Evolutionary conservation across 352 stramenopile species (phyloP).

Genomic region (Globisporangium solare): DNA sequence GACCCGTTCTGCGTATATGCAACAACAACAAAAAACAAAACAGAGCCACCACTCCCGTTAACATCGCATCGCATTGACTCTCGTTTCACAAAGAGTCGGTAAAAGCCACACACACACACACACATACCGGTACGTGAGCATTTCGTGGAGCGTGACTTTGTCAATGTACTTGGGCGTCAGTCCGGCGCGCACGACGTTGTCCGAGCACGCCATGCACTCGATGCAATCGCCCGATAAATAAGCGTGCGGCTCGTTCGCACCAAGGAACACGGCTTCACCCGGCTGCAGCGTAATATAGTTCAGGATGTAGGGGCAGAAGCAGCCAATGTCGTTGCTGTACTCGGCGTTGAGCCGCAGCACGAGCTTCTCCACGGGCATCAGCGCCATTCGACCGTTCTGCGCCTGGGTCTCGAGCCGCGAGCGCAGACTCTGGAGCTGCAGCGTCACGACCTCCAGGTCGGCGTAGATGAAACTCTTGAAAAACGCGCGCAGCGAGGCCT

Average conservation of each 20-base stretch:
- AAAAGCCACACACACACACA: constrained; percentile 2
- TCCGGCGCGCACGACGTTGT: constrained; percentile 99
- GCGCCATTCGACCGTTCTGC: constrained; percentile 1
- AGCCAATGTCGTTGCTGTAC: constrained; percentile 96
- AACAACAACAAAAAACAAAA: no score
- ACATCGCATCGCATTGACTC: no score
- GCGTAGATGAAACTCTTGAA: constrained; percentile 83
- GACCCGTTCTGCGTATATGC: constrained; percentile 43
- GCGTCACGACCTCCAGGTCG: constrained; percentile 50
- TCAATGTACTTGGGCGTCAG: constrained; percentile 99
- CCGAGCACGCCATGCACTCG: constrained; percentile 98
- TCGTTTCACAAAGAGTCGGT: no score
- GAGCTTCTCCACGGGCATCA: constrained; percentile 57
- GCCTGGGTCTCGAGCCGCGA: constrained; percentile 45
- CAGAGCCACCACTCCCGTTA: no score
- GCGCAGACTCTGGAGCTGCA: constrained; percentile 80
- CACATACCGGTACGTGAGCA: constrained; percentile 93
- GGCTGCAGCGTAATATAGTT: constrained; percentile 96
- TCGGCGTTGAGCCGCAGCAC: constrained; percentile 92
- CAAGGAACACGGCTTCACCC: constrained; percentile 97
- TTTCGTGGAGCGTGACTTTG: constrained; percentile 94
- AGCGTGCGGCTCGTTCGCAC: constrained; percentile 98
- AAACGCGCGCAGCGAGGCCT: constrained; percentile 50
- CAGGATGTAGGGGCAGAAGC: constrained; percentile 97
- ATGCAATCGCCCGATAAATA: constrained; percentile 96